Evolutionary conservation across 2,329 filamentous ascomycete species (phyloP).

Genomic region (Hyphodiscus sp.): DNA sequence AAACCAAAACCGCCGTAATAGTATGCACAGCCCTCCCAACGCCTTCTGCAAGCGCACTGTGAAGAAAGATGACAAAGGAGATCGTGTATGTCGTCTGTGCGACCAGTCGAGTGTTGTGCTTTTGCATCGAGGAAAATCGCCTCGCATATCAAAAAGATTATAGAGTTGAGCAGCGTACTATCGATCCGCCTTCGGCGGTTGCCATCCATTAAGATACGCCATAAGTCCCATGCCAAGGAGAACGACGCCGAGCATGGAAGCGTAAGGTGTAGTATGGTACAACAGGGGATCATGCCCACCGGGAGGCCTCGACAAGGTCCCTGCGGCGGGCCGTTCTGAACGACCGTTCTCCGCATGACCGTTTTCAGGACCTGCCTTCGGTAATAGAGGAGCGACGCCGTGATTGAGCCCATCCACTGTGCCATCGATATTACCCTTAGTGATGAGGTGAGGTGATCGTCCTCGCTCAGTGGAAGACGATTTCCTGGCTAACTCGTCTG

Average conservation of each 20-base stretch:
- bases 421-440: slow-evolving; percentile 7
- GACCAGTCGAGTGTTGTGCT: neutral
- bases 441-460: slow-evolving; percentile 6
- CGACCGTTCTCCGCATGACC: slow-evolving; percentile 16
- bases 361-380: slow-evolving; percentile 16
- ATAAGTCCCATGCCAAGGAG: slow-evolving; percentile 76
- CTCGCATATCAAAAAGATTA: neutral
- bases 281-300: slow-evolving; percentile 40
- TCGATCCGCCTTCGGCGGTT: slow-evolving; percentile 34
- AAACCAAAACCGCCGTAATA: neutral
- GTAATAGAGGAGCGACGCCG: slow-evolving; percentile 7
- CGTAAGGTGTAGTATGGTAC: slow-evolving; percentile 62
- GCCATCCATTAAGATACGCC: slow-evolving; percentile 83
- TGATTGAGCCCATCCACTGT: slow-evolving; percentile 4
- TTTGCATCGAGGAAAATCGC: neutral
- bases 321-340: slow-evolving; percentile 21
- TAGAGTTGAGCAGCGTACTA: slow-evolving; percentile 6
- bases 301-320: slow-evolving; percentile 32
- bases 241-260: slow-evolving; percentile 77
- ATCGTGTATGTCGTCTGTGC: neutral
- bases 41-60: neutral
- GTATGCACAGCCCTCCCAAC: neutral
- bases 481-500: slow-evolving; percentile 50
- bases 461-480: slow-evolving; percentile 18
- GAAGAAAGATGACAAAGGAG: neutral